Percentiles rank a stretch among this genome's conserved stretches.
Conservation (phyloP, 352 stramenopile genomes). For the Pythium rishiriense region DNA sequence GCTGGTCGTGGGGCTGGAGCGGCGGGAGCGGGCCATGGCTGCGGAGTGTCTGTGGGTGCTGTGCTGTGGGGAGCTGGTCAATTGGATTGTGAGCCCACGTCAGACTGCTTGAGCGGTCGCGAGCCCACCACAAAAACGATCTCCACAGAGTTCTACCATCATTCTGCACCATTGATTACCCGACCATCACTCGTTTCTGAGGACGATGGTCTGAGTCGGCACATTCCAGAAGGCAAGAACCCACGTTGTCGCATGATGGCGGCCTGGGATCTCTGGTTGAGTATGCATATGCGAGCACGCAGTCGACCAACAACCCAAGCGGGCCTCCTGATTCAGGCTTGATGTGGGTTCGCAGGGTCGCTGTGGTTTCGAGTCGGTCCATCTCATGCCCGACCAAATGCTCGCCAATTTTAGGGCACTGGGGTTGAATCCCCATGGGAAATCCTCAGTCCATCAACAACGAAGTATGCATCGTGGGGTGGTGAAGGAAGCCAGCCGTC, state of each 20-base stretch:
- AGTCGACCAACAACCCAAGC: too few relatives aligned
- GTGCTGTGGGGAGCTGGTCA: constrained; percentile 3
- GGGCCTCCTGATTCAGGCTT: too few relatives aligned
- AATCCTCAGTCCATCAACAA: too few relatives aligned
- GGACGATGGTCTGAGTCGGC: neutral
- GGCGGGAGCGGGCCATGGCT: constrained; percentile 74
- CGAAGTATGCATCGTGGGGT: too few relatives aligned
- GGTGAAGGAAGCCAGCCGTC: too few relatives aligned
- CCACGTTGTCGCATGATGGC: neutral
- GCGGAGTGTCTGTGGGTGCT: constrained; percentile 13
- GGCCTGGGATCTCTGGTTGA: neutral
- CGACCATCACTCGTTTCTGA: constrained; percentile 17
- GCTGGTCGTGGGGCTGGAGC: constrained; percentile 41
- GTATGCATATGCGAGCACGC: neutral
- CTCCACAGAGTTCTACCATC: constrained; percentile 12
- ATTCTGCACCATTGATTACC: constrained; percentile 19
- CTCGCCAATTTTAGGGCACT: too few relatives aligned
- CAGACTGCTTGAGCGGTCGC: constrained; percentile 1
- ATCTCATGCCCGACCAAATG: too few relatives aligned
- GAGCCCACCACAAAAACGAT: constrained; percentile 6
- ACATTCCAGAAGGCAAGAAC: constrained; percentile 10
- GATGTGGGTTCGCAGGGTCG: too few relatives aligned
- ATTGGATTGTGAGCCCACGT: constrained; percentile 18
- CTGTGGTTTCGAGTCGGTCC: too few relatives aligned
- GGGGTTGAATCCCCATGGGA: too few relatives aligned